Percentiles rank a stretch among this genome's conserved stretches.
These are phyloP conservation scores for Pichia sp. DNA, from an alignment of 1,139 yeast species.

Conservation along the genomic window DNA sequence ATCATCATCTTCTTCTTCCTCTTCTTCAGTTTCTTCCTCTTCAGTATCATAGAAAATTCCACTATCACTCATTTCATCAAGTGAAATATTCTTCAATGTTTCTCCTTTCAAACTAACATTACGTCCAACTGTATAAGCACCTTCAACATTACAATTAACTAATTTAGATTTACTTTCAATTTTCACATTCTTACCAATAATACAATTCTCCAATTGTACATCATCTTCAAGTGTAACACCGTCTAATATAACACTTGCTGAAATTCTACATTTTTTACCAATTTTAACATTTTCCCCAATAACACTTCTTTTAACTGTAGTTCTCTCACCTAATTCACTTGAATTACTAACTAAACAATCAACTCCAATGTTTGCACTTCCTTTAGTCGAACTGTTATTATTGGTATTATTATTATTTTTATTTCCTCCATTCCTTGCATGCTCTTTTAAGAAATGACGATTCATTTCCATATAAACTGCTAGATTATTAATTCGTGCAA, in stretches of 20 bases:
- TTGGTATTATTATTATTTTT: constrained; percentile 28
- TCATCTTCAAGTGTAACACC: constrained; percentile 75
- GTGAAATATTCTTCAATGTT: constrained; percentile 58
- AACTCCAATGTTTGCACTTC: constrained; percentile 73
- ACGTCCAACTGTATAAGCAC: constrained; percentile 58
- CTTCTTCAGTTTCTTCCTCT: too few relatives aligned
- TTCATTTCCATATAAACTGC: constrained; percentile 91
- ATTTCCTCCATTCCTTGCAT: constrained; percentile 32
- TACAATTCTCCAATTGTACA: constrained; percentile 79
- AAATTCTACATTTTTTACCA: constrained; percentile 82
- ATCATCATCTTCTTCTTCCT: constrained; percentile 24
- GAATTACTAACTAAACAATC: constrained; percentile 54
- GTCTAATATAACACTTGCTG: constrained; percentile 77
- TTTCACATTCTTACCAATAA: constrained; percentile 64
- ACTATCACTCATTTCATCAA: constrained; percentile 35
- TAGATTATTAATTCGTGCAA: constrained; percentile 70
- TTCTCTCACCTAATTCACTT: constrained; percentile 38
- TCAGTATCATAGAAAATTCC: too few relatives aligned
- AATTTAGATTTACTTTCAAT: constrained; percentile 57
- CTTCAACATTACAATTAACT: constrained; percentile 80
- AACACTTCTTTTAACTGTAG: constrained; percentile 83
- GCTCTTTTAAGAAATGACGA: constrained; percentile 60
- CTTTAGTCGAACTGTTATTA: constrained; percentile 28
- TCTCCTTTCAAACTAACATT: constrained; percentile 77
- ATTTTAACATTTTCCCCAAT: constrained; percentile 71